Conservation (phyloP, 306 rosid genomes). For the Sphenostylis stenocarpa region DNA sequence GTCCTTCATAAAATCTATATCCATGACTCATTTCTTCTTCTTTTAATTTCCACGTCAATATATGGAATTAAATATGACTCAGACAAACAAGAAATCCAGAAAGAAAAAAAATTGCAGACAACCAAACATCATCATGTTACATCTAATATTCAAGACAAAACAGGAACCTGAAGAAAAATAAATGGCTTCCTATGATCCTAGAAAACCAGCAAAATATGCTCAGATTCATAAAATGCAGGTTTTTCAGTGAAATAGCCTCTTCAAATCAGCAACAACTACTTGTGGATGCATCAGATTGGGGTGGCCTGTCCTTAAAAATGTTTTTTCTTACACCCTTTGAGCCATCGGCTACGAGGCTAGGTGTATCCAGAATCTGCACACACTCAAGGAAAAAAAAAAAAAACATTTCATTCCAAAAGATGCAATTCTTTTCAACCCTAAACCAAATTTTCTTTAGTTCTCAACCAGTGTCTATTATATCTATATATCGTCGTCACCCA, state of each 20-base stretch:
- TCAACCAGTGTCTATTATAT: neutral
- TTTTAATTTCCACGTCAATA: conserved; percentile 3
- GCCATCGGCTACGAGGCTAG: conserved; percentile 88
- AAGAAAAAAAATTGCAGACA: conserved; percentile 4
- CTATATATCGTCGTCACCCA: neutral
- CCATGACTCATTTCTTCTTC: neutral
- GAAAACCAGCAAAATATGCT: conserved; percentile 19
- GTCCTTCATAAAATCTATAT: neutral
- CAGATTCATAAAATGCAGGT: conserved; percentile 24
- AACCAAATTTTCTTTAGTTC: neutral
- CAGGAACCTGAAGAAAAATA: conserved; percentile 13
- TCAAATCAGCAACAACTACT: conserved; percentile 79
- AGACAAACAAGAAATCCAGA: conserved; percentile 11
- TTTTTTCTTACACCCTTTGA: conserved; percentile 77
- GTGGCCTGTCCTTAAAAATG: conserved; percentile 75
- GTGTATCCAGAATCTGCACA: conserved; percentile 89
- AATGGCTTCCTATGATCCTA: conserved; percentile 20
- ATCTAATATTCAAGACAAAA: conserved; percentile 35
- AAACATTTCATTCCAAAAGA: neutral
- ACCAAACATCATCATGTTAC: conserved; percentile 25
- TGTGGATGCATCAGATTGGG: conserved; percentile 54
- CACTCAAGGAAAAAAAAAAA: conserved; percentile 10
- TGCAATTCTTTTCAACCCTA: neutral
- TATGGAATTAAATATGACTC: conserved; percentile 13
- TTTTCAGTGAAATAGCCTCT: conserved; percentile 13